Conservation (phyloP, 2,329 filamentous ascomycete species). For the Cladobotryum protrusum region DNA sequence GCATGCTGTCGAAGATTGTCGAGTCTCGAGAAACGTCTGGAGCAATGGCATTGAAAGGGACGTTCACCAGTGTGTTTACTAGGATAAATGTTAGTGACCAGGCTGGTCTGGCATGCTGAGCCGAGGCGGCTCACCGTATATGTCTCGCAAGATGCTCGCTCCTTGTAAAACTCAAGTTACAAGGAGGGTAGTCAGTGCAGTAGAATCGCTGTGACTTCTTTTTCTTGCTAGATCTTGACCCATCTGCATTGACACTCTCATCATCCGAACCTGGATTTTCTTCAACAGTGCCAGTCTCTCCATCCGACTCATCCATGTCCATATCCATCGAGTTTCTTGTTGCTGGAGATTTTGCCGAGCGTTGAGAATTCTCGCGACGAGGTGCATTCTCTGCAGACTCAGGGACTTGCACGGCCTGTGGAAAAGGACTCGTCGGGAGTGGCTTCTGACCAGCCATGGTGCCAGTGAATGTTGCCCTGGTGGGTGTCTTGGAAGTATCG, state of each 20-base stretch:
- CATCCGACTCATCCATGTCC: slow-evolving; percentile 71
- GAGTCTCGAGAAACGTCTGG: slow-evolving; percentile 82
- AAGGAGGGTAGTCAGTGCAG: slow-evolving; percentile 91
- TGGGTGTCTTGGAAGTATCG: slow-evolving; percentile 56
- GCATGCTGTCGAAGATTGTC: slow-evolving; percentile 96
- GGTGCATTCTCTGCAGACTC: slow-evolving; percentile 38
- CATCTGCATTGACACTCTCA: slow-evolving; percentile 57
- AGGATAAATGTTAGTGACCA: slow-evolving; percentile 10
- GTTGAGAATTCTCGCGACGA: slow-evolving; percentile 49
- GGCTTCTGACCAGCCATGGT: slow-evolving; percentile 45
- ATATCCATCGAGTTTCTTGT: slow-evolving; percentile 57
- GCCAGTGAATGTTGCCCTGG: slow-evolving; percentile 47
- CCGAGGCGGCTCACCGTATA: slow-evolving; percentile 58
- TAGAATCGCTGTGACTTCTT: slow-evolving; percentile 96
- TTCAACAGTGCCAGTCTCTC: slow-evolving; percentile 45
- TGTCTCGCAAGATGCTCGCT: slow-evolving; percentile 94
- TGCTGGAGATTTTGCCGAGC: slow-evolving; percentile 50
- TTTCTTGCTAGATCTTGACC: slow-evolving; percentile 75
- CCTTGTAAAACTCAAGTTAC: slow-evolving; percentile 87
- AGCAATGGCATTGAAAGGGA: slow-evolving; percentile 94
- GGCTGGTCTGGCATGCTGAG: neutral
- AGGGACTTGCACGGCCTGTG: slow-evolving; percentile 42
- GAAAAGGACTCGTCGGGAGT: slow-evolving; percentile 47
- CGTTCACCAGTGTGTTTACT: slow-evolving; percentile 97
- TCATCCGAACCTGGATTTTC: slow-evolving; percentile 56